Percentiles rank a stretch among this genome's conserved stretches.
Conservation (phyloP, 1,284 basidiomycete species). For the Ustilago bromivora region DNA sequence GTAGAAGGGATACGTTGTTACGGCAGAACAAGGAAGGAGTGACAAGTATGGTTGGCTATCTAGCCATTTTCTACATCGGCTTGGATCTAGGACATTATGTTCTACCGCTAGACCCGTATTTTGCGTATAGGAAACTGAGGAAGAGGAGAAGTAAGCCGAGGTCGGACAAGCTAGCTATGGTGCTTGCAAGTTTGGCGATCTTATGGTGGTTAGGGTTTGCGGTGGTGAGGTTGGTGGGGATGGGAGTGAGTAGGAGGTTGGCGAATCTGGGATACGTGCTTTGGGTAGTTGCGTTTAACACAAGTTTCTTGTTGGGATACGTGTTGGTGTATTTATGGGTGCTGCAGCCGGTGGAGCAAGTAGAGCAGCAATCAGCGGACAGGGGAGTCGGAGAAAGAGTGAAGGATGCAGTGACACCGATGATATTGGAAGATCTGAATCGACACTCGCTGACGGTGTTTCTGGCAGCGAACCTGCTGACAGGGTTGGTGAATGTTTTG, state of each 20-base stretch:
- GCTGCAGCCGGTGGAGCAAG: constrained; percentile 73
- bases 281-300: constrained; percentile 91
- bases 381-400: background rate
- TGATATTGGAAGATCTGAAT: constrained; percentile 84
- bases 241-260: constrained; percentile 46
- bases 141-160: constrained; percentile 12
- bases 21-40: constrained; percentile 94
- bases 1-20: constrained; percentile 75
- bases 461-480: constrained; percentile 87
- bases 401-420: constrained; percentile 70
- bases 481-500: constrained; percentile 85
- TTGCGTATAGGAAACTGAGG: constrained; percentile 45
- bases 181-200: constrained; percentile 77
- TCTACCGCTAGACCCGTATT: constrained; percentile 78
- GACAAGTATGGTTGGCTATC: constrained; percentile 85
- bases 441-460: constrained; percentile 83
- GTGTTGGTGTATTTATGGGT: constrained; percentile 80
- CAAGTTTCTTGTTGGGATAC: constrained; percentile 84
- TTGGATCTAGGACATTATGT: constrained; percentile 84
- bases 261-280: constrained; percentile 85
- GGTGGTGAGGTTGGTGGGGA: constrained; percentile 12
- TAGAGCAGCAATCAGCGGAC: background rate
- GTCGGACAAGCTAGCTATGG: constrained; percentile 53
- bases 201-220: constrained; percentile 81
- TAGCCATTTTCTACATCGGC: constrained; percentile 88